A percentile compares a stretch with the other conserved stretches of the same genome.
Conservation (phyloP, 2,329 filamentous ascomycete species). For the Venturia asperata region DNA sequence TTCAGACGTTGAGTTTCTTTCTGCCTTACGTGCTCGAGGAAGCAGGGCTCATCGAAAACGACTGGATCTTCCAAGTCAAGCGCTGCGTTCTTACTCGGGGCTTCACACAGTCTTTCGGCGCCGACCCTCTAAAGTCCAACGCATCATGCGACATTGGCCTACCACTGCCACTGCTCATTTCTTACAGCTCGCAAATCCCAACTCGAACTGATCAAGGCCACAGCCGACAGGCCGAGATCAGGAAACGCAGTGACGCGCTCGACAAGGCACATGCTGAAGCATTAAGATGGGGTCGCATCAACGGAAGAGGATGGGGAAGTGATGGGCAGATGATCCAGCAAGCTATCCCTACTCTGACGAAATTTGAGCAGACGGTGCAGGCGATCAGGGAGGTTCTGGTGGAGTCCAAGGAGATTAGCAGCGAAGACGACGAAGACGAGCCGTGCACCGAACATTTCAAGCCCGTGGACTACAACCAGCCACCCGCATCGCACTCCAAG, state of each 20-base stretch:
- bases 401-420: neutral
- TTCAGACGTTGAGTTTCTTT: neutral
- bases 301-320: neutral
- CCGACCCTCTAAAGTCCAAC: slow-evolving; percentile 4
- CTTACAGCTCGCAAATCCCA: neutral
- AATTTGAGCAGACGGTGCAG: neutral
- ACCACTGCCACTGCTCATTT: neutral
- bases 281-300: neutral
- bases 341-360: neutral
- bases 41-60: neutral
- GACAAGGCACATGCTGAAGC: neutral
- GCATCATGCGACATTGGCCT: neutral
- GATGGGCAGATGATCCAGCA: neutral
- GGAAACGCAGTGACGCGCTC: neutral
- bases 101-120: slow-evolving; percentile 7
- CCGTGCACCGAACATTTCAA: neutral
- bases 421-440: neutral
- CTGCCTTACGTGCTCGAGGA: neutral
- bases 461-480: neutral
- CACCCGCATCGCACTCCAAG: neutral
- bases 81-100: neutral
- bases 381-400: neutral
- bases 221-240: neutral
- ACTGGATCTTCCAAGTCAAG: slow-evolving; percentile 2
- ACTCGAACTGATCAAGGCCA: neutral